Evolutionary conservation across 164 flowering plant species (phyloP), one percentile per base, ranked within the genome.

Genomic region (Kingdonia uniflora): DNA sequence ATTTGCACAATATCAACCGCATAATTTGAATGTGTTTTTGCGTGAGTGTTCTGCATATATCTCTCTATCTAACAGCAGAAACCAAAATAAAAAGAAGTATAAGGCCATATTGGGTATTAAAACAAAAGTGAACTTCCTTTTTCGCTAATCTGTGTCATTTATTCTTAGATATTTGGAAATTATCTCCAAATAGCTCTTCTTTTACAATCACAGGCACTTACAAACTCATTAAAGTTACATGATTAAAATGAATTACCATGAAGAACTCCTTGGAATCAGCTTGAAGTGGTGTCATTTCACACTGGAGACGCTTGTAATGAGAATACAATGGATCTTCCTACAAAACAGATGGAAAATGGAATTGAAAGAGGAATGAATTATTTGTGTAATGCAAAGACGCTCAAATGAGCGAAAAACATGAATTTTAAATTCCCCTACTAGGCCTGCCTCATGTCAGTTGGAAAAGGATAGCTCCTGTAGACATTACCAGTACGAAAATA

Each of bases 11-110:
- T 91, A 52, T 85, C 82, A 53, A 84, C 88, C 11, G 68, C 62
- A 60, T 87, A 91, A 55, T 57, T 50, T 43, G 84, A 71, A 76
- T 91, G 98, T 50, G 96, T 87, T 69, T 80, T 78, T 33, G 90
- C 98, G 71, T 87, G 95, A 56, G 98, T 87, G 59, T 91, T 87
- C 70, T 73, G 59, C 76, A 69, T 75, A 63, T 91, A 91, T 54
- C 58, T 80, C 41, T 62, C 71, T 58, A 91, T 74, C 98, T 91
- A 76, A 42, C 35, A 48, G 51, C 17, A 35, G 25, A 37, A 41
- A 53, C 24, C 14, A 21, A 53, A 16, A 44, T 19, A 47, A 47
- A 1, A 22, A 12, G 14, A 2, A 20, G 14, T 19, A 15, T 7
- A 47, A 22, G 14, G 15, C 20, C 17, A 12, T 17, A 24, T n/a